Evolutionary conservation across 306 rosid species (phyloP).

Genomic region (Malus sylvestris): DNA sequence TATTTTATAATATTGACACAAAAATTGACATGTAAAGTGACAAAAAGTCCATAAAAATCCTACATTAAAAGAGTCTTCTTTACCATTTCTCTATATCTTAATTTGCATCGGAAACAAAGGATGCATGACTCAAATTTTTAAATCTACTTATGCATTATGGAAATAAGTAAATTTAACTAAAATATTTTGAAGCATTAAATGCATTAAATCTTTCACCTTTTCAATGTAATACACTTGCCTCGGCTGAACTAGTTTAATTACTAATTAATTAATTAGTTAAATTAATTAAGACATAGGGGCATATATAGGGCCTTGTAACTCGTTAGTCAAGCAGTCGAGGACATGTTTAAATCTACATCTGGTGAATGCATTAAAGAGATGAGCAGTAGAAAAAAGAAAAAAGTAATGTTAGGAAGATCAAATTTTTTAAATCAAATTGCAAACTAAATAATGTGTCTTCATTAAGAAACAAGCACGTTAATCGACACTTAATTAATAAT

Average conservation of each 20-base stretch:
- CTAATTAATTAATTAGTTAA: background rate
- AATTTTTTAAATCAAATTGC: too few species aligned
- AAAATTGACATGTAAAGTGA: too few species aligned
- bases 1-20: too few species aligned
- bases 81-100: too few species aligned
- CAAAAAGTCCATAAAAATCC: too few species aligned
- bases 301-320: constrained; percentile 14
- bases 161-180: background rate
- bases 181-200: background rate
- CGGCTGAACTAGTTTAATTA: background rate
- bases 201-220: background rate
- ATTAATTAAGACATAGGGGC: background rate
- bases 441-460: too few species aligned
- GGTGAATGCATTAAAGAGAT: constrained; percentile 2
- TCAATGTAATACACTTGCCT: constrained; percentile 2
- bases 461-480: too few species aligned
- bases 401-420: too few species aligned
- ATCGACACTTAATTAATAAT: too few species aligned
- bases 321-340: constrained; percentile 5
- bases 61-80: too few species aligned
- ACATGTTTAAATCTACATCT: background rate
- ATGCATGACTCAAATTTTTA: background rate
- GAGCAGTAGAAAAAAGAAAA: background rate
- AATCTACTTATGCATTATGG: background rate
- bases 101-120: background rate